These are phyloP conservation scores for Ceratobasidium sp. DNA, from an alignment of 1,284 basidiomycete species.

Conservation along the genomic window DNA sequence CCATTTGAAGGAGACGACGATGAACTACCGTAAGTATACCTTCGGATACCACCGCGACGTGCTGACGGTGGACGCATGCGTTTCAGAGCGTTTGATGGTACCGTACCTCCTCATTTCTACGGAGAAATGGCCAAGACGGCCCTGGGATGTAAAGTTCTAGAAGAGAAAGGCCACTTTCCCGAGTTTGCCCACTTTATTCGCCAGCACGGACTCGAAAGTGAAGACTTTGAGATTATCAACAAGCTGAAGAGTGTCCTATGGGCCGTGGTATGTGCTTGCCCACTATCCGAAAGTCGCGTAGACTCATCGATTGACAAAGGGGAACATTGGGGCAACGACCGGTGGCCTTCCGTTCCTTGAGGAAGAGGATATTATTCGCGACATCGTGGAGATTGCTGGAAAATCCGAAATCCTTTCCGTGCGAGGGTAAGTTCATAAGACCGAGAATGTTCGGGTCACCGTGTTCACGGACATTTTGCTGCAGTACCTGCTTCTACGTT, in stretches of 20 bases:
- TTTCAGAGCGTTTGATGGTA: conserved; percentile 78
- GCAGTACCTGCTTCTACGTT: conserved; percentile 94
- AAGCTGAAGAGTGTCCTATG: conserved; percentile 96
- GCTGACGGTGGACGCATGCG: neutral
- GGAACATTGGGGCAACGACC: conserved; percentile 90
- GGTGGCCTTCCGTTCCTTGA: conserved; percentile 94
- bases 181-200: conserved; percentile 93
- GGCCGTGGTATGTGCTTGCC: conserved; percentile 78
- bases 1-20: conserved; percentile 66
- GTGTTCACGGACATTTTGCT: conserved; percentile 32
- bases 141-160: conserved; percentile 88
- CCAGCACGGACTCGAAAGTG: conserved; percentile 82
- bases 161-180: conserved; percentile 88
- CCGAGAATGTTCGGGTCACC: neutral
- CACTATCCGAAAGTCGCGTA: neutral
- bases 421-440: conserved; percentile 72
- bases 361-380: conserved; percentile 90
- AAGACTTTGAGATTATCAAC: conserved; percentile 82
- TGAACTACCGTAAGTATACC: conserved; percentile 61
- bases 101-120: conserved; percentile 95
- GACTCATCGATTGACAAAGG: conserved; percentile 58
- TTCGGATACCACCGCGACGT: neutral
- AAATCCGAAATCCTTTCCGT: conserved; percentile 89
- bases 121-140: conserved; percentile 97
- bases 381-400: conserved; percentile 90